Conservation (phyloP, 148 eudicot species). For the Rhododendron williamsianum region DNA sequence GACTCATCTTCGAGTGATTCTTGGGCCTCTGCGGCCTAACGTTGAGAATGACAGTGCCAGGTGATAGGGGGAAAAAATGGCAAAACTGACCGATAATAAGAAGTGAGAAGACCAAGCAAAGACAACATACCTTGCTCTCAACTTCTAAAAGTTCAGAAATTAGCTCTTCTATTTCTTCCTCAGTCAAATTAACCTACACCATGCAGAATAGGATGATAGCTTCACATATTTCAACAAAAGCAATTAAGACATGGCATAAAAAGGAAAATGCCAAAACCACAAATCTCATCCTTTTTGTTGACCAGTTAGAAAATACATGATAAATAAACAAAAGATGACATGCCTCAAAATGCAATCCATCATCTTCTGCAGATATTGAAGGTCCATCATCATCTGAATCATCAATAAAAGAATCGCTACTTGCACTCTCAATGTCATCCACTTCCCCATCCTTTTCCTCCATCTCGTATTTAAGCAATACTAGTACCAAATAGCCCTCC, state of each 20-base stretch:
- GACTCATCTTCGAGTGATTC: slow-evolving; percentile 96
- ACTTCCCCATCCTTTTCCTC: slow-evolving; percentile 25
- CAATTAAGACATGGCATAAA: slow-evolving; percentile 2
- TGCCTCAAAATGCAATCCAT: slow-evolving; percentile 45
- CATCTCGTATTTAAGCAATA: slow-evolving; percentile 13
- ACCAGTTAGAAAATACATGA: neutral
- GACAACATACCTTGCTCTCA: slow-evolving; percentile 71
- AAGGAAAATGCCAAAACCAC: neutral
- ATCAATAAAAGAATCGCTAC: slow-evolving; percentile 35
- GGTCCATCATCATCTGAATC: slow-evolving; percentile 37
- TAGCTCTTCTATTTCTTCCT: slow-evolving; percentile 78
- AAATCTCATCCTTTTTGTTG: neutral
- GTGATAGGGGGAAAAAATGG: neutral
- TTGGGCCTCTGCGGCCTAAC: slow-evolving; percentile 98
- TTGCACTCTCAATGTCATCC: slow-evolving; percentile 32
- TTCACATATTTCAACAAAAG: neutral
- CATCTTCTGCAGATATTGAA: slow-evolving; percentile 30
- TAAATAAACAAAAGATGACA: slow-evolving; percentile 15
- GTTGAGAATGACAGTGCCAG: slow-evolving; percentile 16
- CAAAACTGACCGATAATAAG: neutral
- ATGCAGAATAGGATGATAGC: slow-evolving; percentile 5
- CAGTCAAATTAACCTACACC: slow-evolving; percentile 65
- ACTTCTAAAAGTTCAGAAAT: slow-evolving; percentile 72
- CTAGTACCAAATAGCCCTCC: neutral
- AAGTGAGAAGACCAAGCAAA: neutral